Evolutionary conservation across 345 rosid genomes (phyloP).

Genomic region (Brassica incana): DNA sequence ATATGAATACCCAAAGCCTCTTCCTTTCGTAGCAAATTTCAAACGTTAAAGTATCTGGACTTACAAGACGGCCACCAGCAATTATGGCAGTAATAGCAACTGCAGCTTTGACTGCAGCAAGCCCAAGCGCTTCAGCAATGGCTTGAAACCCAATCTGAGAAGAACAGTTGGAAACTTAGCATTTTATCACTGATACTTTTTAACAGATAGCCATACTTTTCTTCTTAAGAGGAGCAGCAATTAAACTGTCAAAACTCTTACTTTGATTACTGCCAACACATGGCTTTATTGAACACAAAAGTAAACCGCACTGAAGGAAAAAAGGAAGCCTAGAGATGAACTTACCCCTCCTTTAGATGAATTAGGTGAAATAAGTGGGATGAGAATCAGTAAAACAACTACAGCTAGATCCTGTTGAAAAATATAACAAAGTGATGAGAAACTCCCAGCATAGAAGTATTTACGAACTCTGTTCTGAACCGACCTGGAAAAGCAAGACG

Average conservation of each 20-base stretch:
- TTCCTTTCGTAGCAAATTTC: not conserved
- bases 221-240: slow-evolving; percentile 3
- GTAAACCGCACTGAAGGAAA: not conserved
- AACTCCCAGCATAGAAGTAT: slow-evolving; percentile 5
- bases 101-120: slow-evolving; percentile 95
- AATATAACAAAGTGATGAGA: slow-evolving; percentile 24
- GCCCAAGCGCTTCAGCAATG: slow-evolving; percentile 97
- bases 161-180: slow-evolving; percentile 31
- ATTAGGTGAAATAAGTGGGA: slow-evolving; percentile 97
- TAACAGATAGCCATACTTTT: slow-evolving; percentile 9
- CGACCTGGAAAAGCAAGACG: slow-evolving; percentile 94
- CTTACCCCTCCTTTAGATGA: slow-evolving; percentile 99
- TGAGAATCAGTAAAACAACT: slow-evolving; percentile 91
- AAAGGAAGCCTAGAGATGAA: slow-evolving; percentile 14
- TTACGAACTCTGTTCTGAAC: slow-evolving; percentile 20
- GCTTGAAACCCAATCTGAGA: slow-evolving; percentile 95
- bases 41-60: slow-evolving; percentile 23
- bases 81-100: slow-evolving; percentile 90
- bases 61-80: slow-evolving; percentile 97
- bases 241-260: not conserved
- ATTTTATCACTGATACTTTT: slow-evolving; percentile 2
- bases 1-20: slow-evolving; percentile 14
- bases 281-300: not conserved
- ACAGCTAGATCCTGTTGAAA: slow-evolving; percentile 92
- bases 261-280: not conserved